Conservation (phyloP, 768 basidiomycete genomes). For the Mycena crocata region DNA sequence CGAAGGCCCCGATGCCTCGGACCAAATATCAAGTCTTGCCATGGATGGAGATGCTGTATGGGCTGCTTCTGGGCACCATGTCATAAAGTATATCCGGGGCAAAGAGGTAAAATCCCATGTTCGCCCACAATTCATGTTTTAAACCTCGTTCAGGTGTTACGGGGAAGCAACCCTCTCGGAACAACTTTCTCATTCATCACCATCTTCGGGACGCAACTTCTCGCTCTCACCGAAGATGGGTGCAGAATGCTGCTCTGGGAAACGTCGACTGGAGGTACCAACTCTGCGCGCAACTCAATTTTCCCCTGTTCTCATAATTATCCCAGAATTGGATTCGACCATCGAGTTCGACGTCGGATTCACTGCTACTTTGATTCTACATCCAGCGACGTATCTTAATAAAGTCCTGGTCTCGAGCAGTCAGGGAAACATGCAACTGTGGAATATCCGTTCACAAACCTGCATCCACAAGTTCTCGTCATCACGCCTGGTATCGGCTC, state of each 20-base stretch:
- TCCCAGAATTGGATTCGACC: slow-evolving; percentile 69
- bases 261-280: slow-evolving; percentile 67
- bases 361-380: slow-evolving; percentile 85
- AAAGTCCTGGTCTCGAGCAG: slow-evolving; percentile 89
- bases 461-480: slow-evolving; percentile 85
- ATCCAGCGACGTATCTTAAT: slow-evolving; percentile 97
- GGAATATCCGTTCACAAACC: slow-evolving; percentile 88
- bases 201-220: slow-evolving; percentile 84
- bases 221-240: slow-evolving; percentile 86
- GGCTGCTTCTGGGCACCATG: slow-evolving; percentile 74
- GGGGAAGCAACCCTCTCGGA: slow-evolving; percentile 74
- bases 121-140: slow-evolving; percentile 17
- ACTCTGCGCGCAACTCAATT: background rate
- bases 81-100: slow-evolving; percentile 86
- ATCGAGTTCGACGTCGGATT: slow-evolving; percentile 88
- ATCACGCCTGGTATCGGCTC: slow-evolving; percentile 60
- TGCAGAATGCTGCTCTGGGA: slow-evolving; percentile 84
- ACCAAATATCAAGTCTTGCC: slow-evolving; percentile 78
- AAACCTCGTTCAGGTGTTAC: slow-evolving; percentile 57
- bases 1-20: slow-evolving; percentile 84
- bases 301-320: slow-evolving; percentile 8
- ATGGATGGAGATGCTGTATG: slow-evolving; percentile 92
- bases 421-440: slow-evolving; percentile 89
- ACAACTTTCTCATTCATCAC: slow-evolving; percentile 71
- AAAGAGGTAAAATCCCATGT: slow-evolving; percentile 71